Evolutionary conservation across 1,139 yeast species (phyloP), one percentile per base, ranked within the genome.

Genomic region (Yamadazyma triangularis): DNA sequence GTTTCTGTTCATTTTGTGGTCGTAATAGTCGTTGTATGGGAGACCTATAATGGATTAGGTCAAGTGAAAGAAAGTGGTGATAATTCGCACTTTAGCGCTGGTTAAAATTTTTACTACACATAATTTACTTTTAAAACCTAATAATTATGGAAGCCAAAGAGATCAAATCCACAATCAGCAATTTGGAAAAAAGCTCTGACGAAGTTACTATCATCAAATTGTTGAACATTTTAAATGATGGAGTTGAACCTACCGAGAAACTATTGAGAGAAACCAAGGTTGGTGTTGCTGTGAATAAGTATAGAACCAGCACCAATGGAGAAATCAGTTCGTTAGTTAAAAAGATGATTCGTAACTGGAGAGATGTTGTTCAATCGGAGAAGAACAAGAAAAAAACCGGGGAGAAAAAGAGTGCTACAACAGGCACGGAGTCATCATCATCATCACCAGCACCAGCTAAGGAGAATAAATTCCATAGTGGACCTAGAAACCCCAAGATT

Each of bases 211-310:
- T 85, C 24, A 51, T 84, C 36, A 82, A 79, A 50, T 73, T 89
- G 26, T 64, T 91, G 45, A 73, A 70, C 28, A 70, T 74, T 25
- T 64, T 91, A 37, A 79, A 82, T 45, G 77, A 72, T 39, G 87
- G 85, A 9, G 87, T 88, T 30, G 67, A 70, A 44, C 96, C 97
- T 8, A 79, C 94, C 1, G 97, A 91, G 53, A 77, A 79, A 51
- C 69, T 89, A 25, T 66, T 91, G 32, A 70, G 96, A 50, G 83
- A 89, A 52, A 91, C 98, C n/a, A 88, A 87, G 57, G 91, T 91
- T n/a, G 98, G 98, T 38, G 93, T 91, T 15, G 93, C 91, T 5
- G 97, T 91, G 28, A 93, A 93, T 60, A 88, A 87, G 58, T 77
- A 82, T 50, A 74, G 95, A 44, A 62, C 82, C 8, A 85, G 85